These are phyloP conservation scores for Xanthoconium purpureum DNA, from an alignment of 768 basidiomycete genomes.

Conservation along the genomic window DNA sequence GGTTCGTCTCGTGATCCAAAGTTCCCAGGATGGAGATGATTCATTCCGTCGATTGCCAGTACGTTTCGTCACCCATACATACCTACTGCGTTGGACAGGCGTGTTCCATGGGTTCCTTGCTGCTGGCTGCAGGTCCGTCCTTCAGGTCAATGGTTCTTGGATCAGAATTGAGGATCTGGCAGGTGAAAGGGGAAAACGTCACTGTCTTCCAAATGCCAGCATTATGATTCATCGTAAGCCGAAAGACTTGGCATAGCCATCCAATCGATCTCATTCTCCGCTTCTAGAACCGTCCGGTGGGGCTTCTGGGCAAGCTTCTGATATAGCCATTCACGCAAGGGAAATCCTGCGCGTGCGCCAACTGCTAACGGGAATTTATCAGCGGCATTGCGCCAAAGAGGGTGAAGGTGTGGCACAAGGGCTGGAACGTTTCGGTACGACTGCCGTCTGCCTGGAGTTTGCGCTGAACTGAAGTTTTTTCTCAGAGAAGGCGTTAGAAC, in stretches of 20 bases:
- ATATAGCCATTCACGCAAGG: slow-evolving; percentile 96
- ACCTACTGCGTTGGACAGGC: slow-evolving; percentile 96
- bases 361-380: slow-evolving; percentile 83
- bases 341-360: slow-evolving; percentile 91
- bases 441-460: slow-evolving; percentile 20
- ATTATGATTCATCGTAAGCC: slow-evolving; percentile 97
- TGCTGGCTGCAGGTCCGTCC: slow-evolving; percentile 72
- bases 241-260: background rate
- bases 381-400: slow-evolving; percentile 71
- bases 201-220: slow-evolving; percentile 88
- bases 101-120: slow-evolving; percentile 92
- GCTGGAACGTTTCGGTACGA: slow-evolving; percentile 74
- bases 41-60: slow-evolving; percentile 45
- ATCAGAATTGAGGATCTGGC: slow-evolving; percentile 12
- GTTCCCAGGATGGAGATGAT: slow-evolving; percentile 15
- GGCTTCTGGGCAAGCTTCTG: slow-evolving; percentile 91
- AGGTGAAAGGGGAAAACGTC: slow-evolving; percentile 86
- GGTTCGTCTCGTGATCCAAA: slow-evolving; percentile 39
- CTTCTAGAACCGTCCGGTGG: slow-evolving; percentile 90
- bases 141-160: slow-evolving; percentile 2
- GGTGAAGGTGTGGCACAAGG: slow-evolving; percentile 65
- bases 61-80: slow-evolving; percentile 91
- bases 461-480: slow-evolving; percentile 17
- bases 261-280: slow-evolving; percentile 7
- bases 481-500: slow-evolving; percentile 82